Conservation (phyloP, 371 early-diverging fungal species). For the Mucor lusitanicus region DNA sequence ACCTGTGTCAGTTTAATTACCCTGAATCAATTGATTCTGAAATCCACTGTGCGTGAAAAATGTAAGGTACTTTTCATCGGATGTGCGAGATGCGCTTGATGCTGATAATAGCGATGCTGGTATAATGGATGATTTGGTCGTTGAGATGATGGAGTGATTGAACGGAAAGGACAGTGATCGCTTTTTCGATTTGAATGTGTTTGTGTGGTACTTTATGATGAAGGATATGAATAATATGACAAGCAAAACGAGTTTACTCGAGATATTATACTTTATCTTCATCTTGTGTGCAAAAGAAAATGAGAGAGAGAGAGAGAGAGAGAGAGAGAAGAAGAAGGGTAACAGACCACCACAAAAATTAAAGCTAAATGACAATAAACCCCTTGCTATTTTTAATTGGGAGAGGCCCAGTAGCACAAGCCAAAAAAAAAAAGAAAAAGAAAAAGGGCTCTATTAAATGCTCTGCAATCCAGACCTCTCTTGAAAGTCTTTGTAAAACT, state of each 20-base stretch:
- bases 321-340: slow-evolving; percentile 1
- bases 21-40: slow-evolving; percentile 61
- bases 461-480: slow-evolving; percentile 55
- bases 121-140: neutral
- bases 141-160: slow-evolving; percentile 9
- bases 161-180: slow-evolving; percentile 2
- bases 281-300: neutral
- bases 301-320: neutral
- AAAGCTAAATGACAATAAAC: neutral
- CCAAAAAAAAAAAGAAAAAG: neutral
- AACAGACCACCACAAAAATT: neutral
- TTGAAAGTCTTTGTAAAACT: slow-evolving; percentile 81
- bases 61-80: slow-evolving; percentile 51
- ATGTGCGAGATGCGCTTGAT: neutral
- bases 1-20: slow-evolving; percentile 10
- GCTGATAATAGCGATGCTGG: neutral
- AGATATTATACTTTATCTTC: neutral
- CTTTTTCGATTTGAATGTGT: neutral
- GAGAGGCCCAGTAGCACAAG: neutral
- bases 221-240: slow-evolving; percentile 3
- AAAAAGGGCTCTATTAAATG: slow-evolving; percentile 17
- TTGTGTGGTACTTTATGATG: neutral
- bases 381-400: slow-evolving; percentile 2
- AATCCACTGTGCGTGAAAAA: slow-evolving; percentile 64
- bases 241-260: slow-evolving; percentile 13